Conservation (phyloP, 2,329 filamentous ascomycete species). For the Talaromyces sp. region DNA sequence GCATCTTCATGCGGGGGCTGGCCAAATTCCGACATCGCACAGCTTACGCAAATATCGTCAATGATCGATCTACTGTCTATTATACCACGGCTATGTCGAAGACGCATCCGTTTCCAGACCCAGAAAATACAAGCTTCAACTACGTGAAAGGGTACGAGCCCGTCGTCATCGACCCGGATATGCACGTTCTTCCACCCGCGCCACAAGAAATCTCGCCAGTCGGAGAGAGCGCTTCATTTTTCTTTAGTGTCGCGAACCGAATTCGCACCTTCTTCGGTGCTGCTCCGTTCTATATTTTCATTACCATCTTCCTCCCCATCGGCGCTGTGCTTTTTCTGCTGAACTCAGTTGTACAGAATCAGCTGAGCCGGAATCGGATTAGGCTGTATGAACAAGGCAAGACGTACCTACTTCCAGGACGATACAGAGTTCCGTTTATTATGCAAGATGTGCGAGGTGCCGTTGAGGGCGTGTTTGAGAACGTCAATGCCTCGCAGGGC, state of each 20-base stretch:
- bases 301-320: slow-evolving; percentile 68
- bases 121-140: slow-evolving; percentile 63
- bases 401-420: slow-evolving; percentile 59
- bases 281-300: slow-evolving; percentile 58
- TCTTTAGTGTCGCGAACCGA: slow-evolving; percentile 24
- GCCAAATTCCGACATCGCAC: slow-evolving; percentile 68
- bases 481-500: slow-evolving; percentile 60
- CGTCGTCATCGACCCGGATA: slow-evolving; percentile 61
- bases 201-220: slow-evolving; percentile 14
- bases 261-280: slow-evolving; percentile 41
- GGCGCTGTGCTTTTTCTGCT: slow-evolving; percentile 65
- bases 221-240: background rate
- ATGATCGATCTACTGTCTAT: slow-evolving; percentile 74
- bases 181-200: slow-evolving; percentile 18
- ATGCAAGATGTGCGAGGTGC: slow-evolving; percentile 69
- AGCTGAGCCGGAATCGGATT: slow-evolving; percentile 69
- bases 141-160: slow-evolving; percentile 68
- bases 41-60: slow-evolving; percentile 80
- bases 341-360: slow-evolving; percentile 71
- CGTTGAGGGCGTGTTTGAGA: slow-evolving; percentile 72
- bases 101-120: slow-evolving; percentile 68
- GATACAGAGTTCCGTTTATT: slow-evolving; percentile 70
- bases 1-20: slow-evolving; percentile 78
- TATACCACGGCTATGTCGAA: slow-evolving; percentile 76
- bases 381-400: slow-evolving; percentile 66